These are phyloP conservation scores for Hypoxylon lienhwacheense DNA, from an alignment of 495 filamentous ascomycete genomes.

Conservation along the genomic window DNA sequence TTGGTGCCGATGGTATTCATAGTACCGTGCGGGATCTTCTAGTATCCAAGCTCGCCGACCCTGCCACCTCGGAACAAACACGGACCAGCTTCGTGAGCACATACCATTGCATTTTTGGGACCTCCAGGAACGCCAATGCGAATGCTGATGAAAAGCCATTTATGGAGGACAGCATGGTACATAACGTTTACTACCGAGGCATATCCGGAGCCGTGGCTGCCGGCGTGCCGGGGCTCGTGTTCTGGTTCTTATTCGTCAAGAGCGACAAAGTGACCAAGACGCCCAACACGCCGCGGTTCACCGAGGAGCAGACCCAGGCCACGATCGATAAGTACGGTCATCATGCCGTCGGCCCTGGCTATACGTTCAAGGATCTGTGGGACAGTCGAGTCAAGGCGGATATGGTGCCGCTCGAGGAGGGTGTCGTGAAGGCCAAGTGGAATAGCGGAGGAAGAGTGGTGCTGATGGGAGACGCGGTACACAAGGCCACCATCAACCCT, in stretches of 20 bases:
- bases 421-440: slow-evolving; percentile 27
- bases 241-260: slow-evolving; percentile 39
- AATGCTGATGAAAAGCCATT: background rate
- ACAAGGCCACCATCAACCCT: slow-evolving; percentile 32
- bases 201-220: slow-evolving; percentile 25
- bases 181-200: slow-evolving; percentile 24
- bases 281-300: slow-evolving; percentile 20
- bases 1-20: slow-evolving; percentile 31
- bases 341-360: slow-evolving; percentile 15
- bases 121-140: slow-evolving; percentile 11
- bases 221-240: slow-evolving; percentile 23
- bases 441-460: slow-evolving; percentile 32
- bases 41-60: slow-evolving; percentile 24
- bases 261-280: slow-evolving; percentile 15
- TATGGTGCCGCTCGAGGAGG: slow-evolving; percentile 36
- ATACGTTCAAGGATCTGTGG: slow-evolving; percentile 34
- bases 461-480: slow-evolving; percentile 29
- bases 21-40: slow-evolving; percentile 23
- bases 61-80: background rate
- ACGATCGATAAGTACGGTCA: slow-evolving; percentile 31
- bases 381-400: slow-evolving; percentile 14
- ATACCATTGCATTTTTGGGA: slow-evolving; percentile 33
- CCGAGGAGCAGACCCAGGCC: slow-evolving; percentile 14
- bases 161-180: slow-evolving; percentile 14
- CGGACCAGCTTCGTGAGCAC: slow-evolving; percentile 15